phyloP scores from a whole-genome alignment of 2,329 filamentous ascomycete species.

The Phyllosticta citriasiana region DNA sequence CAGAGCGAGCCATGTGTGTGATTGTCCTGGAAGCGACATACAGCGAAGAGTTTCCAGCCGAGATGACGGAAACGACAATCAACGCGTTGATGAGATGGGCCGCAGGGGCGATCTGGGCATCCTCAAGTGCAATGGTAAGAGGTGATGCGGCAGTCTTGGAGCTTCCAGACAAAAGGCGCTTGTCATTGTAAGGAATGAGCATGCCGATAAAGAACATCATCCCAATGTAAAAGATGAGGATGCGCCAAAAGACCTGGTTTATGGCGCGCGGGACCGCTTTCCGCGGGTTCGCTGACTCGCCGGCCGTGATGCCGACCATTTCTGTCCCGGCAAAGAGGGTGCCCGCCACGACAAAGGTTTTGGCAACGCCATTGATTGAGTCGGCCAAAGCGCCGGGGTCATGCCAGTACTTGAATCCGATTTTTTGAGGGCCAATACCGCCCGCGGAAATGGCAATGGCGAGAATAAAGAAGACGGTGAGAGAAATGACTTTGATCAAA shows the following conservation, averaged over 20 bases:
- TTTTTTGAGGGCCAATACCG: constrained; percentile 13
- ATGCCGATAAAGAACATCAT: constrained; percentile 47
- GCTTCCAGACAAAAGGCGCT: constrained; percentile 30
- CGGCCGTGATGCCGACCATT: constrained; percentile 36
- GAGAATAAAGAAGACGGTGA: constrained; percentile 14
- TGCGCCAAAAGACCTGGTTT: constrained; percentile 37
- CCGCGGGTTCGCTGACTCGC: constrained; percentile 54
- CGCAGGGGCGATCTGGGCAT: constrained; percentile 34
- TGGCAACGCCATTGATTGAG: constrained; percentile 14
- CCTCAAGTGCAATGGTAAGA: constrained; percentile 40
- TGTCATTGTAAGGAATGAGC: constrained; percentile 46
- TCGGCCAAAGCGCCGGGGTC: constrained; percentile 16
- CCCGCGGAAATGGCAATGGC: constrained; percentile 13
- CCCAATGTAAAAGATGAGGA: constrained; percentile 34
- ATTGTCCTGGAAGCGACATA: constrained; percentile 15
- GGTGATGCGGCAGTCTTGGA: constrained; percentile 48
- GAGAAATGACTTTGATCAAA: constrained; percentile 12
- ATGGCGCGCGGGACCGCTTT: constrained; percentile 54
- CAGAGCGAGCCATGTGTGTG: constrained; percentile 12
- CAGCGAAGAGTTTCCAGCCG: constrained; percentile 13
- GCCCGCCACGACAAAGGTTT: constrained; percentile 14
- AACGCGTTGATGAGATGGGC: constrained; percentile 22
- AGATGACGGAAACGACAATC: constrained; percentile 15
- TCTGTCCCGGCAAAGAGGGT: constrained; percentile 15
- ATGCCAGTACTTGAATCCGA: constrained; percentile 28